phyloP scores from a whole-genome alignment of 148 eudicot species.

The Cornus kousa region DNA sequence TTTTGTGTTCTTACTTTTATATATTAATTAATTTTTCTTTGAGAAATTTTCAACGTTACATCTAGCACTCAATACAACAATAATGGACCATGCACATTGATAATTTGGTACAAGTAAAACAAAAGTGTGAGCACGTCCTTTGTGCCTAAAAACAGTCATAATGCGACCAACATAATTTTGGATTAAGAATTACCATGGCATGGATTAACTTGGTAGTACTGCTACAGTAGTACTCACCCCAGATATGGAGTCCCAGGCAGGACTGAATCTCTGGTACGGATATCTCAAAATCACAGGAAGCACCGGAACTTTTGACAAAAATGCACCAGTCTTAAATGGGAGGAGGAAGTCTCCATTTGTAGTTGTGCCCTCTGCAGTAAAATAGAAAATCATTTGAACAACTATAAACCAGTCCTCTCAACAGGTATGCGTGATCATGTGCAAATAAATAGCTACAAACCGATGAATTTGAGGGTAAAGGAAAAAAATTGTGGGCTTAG shows the following conservation, averaged over 20 bases:
- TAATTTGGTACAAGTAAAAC: not conserved
- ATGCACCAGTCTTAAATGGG: constrained; percentile 96
- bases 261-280: constrained; percentile 94
- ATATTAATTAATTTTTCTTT: too few species aligned
- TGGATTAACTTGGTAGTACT: not conserved
- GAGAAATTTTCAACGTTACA: too few species aligned
- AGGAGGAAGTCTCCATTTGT: constrained; percentile 92
- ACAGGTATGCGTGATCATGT: not conserved
- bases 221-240: constrained; percentile 65
- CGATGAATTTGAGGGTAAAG: not conserved
- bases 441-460: constrained; percentile 8
- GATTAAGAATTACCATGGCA: not conserved
- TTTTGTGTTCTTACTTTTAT: too few species aligned
- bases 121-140: not conserved
- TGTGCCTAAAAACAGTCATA: not conserved
- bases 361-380: constrained; percentile 87
- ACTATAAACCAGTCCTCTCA: not conserved
- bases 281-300: constrained; percentile 88
- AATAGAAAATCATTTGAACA: not conserved
- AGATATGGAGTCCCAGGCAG: constrained; percentile 98
- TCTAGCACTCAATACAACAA: too few species aligned
- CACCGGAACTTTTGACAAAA: constrained; percentile 85
- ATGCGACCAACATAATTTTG: not conserved
- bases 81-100: not conserved
- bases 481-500: not conserved